Conservation (phyloP, 1,284 basidiomycete species). For the Marasmius fiardii region DNA sequence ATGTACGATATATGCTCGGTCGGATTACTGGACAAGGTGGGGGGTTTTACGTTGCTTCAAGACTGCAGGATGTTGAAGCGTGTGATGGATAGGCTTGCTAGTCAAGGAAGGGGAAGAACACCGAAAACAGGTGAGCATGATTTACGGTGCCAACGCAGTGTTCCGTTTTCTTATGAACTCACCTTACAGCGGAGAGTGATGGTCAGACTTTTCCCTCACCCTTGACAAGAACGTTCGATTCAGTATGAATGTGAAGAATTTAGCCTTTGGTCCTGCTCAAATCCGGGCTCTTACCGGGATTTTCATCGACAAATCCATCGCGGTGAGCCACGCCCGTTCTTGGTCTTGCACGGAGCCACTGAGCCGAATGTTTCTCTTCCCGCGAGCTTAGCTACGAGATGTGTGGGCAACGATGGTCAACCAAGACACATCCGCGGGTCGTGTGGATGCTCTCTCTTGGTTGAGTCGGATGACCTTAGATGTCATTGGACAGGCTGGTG, state of each 20-base stretch:
- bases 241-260: constrained; percentile 37
- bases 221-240: background rate
- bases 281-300: constrained; percentile 52
- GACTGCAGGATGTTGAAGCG: too few relatives aligned
- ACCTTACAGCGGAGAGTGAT: constrained; percentile 35
- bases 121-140: constrained; percentile 39
- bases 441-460: constrained; percentile 54
- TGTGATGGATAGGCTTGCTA: constrained; percentile 28
- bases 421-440: too few relatives aligned
- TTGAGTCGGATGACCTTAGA: constrained; percentile 60
- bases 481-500: constrained; percentile 66
- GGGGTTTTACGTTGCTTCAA: too few relatives aligned
- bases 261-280: constrained; percentile 54
- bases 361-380: too few relatives aligned
- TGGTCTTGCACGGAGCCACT: too few relatives aligned
- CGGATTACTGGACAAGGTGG: too few relatives aligned
- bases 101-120: constrained; percentile 40
- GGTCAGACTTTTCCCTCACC: constrained; percentile 23
- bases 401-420: too few relatives aligned
- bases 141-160: background rate
- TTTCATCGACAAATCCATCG: constrained; percentile 49
- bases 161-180: background rate
- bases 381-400: too few relatives aligned
- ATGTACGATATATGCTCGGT: too few relatives aligned
- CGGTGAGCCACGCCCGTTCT: too few relatives aligned